Evolutionary conservation across 371 early-diverging fungal genomes (phyloP), one percentile per base, ranked within the genome.

Genomic region (Funneliformis caledonium): DNA sequence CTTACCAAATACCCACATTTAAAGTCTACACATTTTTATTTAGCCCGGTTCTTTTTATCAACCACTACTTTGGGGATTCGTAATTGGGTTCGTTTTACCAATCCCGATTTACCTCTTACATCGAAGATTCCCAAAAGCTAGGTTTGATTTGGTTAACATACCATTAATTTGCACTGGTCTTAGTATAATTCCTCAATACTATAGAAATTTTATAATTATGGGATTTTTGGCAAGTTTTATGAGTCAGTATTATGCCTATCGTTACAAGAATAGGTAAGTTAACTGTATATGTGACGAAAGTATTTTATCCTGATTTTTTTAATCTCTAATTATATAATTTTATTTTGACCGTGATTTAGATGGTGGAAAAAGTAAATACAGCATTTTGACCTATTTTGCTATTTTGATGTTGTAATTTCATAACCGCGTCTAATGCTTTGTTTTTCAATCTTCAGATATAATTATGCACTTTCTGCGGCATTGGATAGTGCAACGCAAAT

Each of bases 51-150:
- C 91, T 8, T 81, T 86, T 26, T 95, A 95, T 86, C 88, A 89
- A 76, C 84, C 88, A 2, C 80, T 89, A 33, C 82, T 88, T 50
- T 90, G 86, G 80, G 82, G 87, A 78, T 90, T 91, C 83, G 65
- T 91, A n/a, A 73, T 89, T 65, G 93, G 93, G 10, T 84, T 88
- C 42, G 12, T 91, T 31, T 83, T 91, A 26, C 90, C 92, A 0
- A 83, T 91, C 2, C 86, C 89, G 14, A 86, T 88, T 82, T 84
- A 88, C 67, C 80, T 88, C 22, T 85, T 88, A 74, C 80, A 82
- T 72, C 80, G 81, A 73, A 33, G 19, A 4, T 85, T 42, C 50
- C 85, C 85, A 76, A 82, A 83, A 6, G 26, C 26, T 26, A 43
- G 45, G 7, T 78, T 61, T 14, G 12, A 70, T 42, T 43, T 70